Base-by-base conservation (phyloP, 495 filamentous ascomycete species). In the Aspergillus leporis region DNA sequence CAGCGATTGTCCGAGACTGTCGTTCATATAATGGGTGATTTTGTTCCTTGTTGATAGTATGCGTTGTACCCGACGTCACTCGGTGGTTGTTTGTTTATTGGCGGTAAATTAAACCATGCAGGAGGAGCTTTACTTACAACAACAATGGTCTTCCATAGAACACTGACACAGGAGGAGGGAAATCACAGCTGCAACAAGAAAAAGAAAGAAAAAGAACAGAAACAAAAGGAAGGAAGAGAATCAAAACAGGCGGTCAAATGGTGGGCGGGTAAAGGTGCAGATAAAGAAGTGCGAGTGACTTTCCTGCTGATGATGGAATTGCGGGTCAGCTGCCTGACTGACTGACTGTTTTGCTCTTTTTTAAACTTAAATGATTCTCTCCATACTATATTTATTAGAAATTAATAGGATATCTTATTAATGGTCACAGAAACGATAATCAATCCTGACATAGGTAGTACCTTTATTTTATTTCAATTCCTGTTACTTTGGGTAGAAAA, bases 1-100 rank as follows among this genome's bases (percentile, higher is more conserved):
- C 21, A 53, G 28, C 2, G 21, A 43, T 31, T 51, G 61, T 55
- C 48, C 58, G 64, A 63, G 22, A 41, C 57, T 56, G 21, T 50
- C 41, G 28, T 23, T 31, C 31, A 31, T 55, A 38, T 16, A 22
- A 25, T 45, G 22, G 52, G 18, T 21, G 34, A 3, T 36, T 31
- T 61, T 60, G 19, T 62, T 61, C 30, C 40, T 41, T 46, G 43
- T 45, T 56, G 14, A 30, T 38, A 45, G 36, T 40, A 25, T 14
- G 38, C 13, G 16, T 36, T 34, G 13, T 10, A 25, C 32, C 55
- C 52, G 45, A 61, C 58, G 58, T 61, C 58, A 61, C 53, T 32
- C 53, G 22, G 14, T n/a, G 16, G 14, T 32, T 47, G 53, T 55
- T 55, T 55, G 40, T 55, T 55, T 55, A 55, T n/a, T 41, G 38